Evolutionary conservation across 1,284 basidiomycete species (phyloP), one percentile per base, ranked within the genome.

Genomic region (Boletus semigastroideus): DNA sequence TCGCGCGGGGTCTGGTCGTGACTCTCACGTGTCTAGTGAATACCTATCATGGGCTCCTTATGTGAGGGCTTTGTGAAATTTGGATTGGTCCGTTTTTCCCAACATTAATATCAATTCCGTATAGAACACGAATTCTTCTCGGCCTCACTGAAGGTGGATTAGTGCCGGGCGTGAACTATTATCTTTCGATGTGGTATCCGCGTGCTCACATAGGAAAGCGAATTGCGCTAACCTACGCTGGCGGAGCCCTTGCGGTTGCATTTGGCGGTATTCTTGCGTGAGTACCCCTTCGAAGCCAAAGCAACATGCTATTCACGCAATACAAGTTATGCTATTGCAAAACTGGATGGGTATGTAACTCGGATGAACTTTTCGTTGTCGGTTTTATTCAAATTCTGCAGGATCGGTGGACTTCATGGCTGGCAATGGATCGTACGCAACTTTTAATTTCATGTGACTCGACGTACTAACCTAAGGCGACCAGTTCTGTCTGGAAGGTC

Each of bases 141-240:
- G 80, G 80, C 31, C 57, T 82, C 25, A 66, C 79, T 34, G 80
- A 82, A 61, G 74, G 73, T 49, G 80, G 80, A 28, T 61, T 82
- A 34, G 78, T 79, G 53, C 78, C 78, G 4, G 78, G 75, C 46
- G 72, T 82, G 47, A 76, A 72, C 0, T 83, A 78, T 55, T 81
- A 80, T 59, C 71, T 80, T 40, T 76, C 77, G 13, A 56, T 77
- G 40, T 80, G 79, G 79, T 81, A 82, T 54, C 73, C 77, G 11
- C 66, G 73, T 38, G 67, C 66, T n/a, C 78, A 80, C 54, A 72
- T 77, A 31, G 77, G 74, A 12, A 62, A 62, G 43, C 72, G 79
- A 19, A 72, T 81, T 36, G 79, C 79, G 8, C 77, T 82, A 36
- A 81, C 82, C 66, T 80, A 80, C 64, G 80, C 80, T 16, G 78